Conservation (phyloP, 2,329 filamentous ascomycete species). For the Grosmannia clavigera region DNA sequence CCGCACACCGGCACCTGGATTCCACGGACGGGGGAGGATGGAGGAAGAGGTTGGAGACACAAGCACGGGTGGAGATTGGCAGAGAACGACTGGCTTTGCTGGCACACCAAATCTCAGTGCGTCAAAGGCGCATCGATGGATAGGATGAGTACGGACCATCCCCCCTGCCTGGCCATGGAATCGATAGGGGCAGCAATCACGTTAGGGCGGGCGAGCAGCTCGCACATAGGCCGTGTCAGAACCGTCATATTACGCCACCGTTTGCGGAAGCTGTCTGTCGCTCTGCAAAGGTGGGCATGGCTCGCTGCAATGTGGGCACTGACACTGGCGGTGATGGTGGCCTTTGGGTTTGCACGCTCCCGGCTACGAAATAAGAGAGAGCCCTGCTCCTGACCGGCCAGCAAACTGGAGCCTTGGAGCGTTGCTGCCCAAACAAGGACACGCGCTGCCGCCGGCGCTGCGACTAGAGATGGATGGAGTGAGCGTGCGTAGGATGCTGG, state of each 20-base stretch:
- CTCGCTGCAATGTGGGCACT: background rate
- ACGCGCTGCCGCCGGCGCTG: background rate
- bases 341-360: background rate
- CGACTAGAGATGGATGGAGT: background rate
- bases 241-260: background rate
- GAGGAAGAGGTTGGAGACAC: background rate
- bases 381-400: background rate
- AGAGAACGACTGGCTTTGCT: background rate
- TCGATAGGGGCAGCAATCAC: background rate
- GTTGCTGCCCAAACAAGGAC: constrained; percentile 7
- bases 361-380: no score
- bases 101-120: background rate
- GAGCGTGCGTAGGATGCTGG: background rate
- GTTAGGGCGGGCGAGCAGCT: background rate
- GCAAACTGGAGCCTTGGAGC: background rate
- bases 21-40: background rate
- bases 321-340: background rate
- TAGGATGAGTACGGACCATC: background rate
- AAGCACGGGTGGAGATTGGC: background rate
- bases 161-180: background rate
- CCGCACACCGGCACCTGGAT: background rate
- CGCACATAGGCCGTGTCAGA: background rate
- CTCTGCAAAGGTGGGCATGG: background rate
- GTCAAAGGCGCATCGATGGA: background rate
- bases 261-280: background rate